Percentiles rank a stretch among this genome's conserved stretches.
Conservation (phyloP, 2,329 filamentous ascomycete species). For the Nemania abortiva region DNA sequence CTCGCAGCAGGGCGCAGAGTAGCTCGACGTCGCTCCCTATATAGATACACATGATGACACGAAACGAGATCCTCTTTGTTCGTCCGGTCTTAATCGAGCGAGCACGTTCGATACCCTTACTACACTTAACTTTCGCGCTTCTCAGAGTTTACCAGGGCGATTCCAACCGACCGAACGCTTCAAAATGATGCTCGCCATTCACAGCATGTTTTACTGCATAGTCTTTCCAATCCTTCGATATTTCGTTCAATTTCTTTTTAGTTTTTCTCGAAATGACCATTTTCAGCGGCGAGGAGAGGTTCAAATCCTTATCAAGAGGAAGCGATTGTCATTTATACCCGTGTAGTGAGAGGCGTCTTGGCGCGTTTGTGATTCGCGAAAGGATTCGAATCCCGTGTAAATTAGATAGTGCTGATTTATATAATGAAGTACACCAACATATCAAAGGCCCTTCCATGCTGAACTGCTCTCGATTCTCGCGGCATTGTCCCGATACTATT, state of each 20-base stretch:
- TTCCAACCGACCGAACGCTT: neutral
- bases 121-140: neutral
- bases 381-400: constrained; percentile 9
- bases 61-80: neutral
- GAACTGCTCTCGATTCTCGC: neutral
- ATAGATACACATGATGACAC: constrained; percentile 9
- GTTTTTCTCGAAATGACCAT: neutral
- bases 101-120: constrained; percentile 5
- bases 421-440: constrained; percentile 21
- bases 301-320: constrained; percentile 1
- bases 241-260: too few species aligned
- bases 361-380: constrained; percentile 3
- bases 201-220: constrained; percentile 18
- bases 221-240: constrained; percentile 8
- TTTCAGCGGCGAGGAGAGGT: neutral
- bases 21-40: neutral
- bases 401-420: constrained; percentile 8
- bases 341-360: constrained; percentile 18
- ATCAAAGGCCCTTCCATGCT: neutral
- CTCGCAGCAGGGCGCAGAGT: neutral
- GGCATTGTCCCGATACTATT: neutral
- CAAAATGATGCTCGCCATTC: neutral
- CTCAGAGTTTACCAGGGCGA: neutral
- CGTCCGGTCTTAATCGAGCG: neutral
- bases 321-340: constrained; percentile 24